Evolutionary conservation across 2,329 filamentous ascomycete genomes (phyloP).

Genomic region (Dothistroma septosporum): DNA sequence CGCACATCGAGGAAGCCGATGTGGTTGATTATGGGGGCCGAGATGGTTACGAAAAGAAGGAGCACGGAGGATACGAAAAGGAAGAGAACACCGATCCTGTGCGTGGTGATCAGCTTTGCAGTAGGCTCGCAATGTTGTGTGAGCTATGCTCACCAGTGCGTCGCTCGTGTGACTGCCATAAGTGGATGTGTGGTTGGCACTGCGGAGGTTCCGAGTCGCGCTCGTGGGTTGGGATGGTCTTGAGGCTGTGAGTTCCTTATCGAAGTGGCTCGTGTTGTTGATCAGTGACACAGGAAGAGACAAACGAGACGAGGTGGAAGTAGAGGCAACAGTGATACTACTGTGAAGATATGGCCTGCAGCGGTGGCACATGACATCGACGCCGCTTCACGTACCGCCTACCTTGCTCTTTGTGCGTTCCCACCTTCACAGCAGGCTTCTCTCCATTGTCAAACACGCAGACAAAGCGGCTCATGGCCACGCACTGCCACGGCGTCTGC

Average conservation of each 20-base stretch:
- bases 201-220: neutral
- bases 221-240: neutral
- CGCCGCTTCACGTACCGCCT: neutral
- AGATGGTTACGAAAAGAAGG: conserved; percentile 56
- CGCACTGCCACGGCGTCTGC: neutral
- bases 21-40: conserved; percentile 55
- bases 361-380: conserved; percentile 1
- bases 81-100: conserved; percentile 7
- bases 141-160: neutral
- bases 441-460: neutral
- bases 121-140: neutral
- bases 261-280: neutral
- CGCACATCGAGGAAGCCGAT: conserved; percentile 53
- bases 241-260: neutral
- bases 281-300: neutral
- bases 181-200: neutral
- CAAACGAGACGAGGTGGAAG: neutral
- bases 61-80: conserved; percentile 51
- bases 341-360: neutral
- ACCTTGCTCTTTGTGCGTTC: neutral
- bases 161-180: conserved; percentile 1
- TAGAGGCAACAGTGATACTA: neutral
- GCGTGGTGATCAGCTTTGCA: neutral
- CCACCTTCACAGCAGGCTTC: neutral
- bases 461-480: neutral